Conservation (phyloP, 345 rosid species). For the Rhodamnia argentea region DNA sequence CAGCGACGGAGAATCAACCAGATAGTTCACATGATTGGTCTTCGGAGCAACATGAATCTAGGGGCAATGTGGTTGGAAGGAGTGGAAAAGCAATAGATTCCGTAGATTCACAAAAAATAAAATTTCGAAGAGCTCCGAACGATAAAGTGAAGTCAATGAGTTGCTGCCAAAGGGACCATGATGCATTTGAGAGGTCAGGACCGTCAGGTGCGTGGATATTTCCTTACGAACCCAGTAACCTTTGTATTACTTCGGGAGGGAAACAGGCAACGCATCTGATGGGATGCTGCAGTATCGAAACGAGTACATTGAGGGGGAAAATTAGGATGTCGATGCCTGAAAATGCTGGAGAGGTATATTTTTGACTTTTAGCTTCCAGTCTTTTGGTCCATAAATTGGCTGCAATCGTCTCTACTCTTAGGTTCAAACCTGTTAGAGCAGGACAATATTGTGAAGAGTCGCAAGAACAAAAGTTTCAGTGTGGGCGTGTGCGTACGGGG, state of each 20-base stretch:
- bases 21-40: slow-evolving; percentile 8
- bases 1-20: not conserved
- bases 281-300: slow-evolving; percentile 11
- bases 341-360: slow-evolving; percentile 26
- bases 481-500: not conserved
- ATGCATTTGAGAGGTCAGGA: slow-evolving; percentile 19
- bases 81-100: slow-evolving; percentile 9
- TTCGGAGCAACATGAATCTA: slow-evolving; percentile 12
- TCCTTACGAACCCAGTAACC: slow-evolving; percentile 35
- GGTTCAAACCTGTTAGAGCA: not conserved
- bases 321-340: slow-evolving; percentile 5
- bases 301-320: slow-evolving; percentile 5
- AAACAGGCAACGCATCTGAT: slow-evolving; percentile 24
- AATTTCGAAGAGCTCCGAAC: slow-evolving; percentile 7
- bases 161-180: slow-evolving; percentile 1
- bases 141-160: not conserved
- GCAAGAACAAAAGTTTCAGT: not conserved
- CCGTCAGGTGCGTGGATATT: slow-evolving; percentile 67
- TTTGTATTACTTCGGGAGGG: slow-evolving; percentile 35
- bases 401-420: not conserved
- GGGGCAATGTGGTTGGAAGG: slow-evolving; percentile 3
- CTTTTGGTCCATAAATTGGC: not conserved
- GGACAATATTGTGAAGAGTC: not conserved
- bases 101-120: slow-evolving; percentile 11
- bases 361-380: not conserved